Evolutionary conservation across 768 basidiomycete species (phyloP).

Genomic region (Boletus fagicola): DNA sequence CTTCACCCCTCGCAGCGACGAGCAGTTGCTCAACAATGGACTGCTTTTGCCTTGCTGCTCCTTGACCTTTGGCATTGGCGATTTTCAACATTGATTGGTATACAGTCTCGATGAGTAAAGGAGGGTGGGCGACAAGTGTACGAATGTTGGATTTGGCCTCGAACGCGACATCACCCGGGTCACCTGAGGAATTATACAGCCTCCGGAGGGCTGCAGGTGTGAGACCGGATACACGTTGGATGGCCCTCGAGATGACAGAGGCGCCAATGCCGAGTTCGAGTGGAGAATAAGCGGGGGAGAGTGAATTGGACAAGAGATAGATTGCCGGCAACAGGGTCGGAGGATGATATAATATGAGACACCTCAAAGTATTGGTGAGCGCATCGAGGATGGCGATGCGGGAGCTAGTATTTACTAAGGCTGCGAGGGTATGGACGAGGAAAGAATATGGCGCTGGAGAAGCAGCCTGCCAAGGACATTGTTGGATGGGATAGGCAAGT

Average conservation of each 20-base stretch:
- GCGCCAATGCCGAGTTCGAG: constrained; percentile 70
- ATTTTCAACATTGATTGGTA: constrained; percentile 70
- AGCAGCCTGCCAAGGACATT: constrained; percentile 41
- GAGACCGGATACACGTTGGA: constrained; percentile 72
- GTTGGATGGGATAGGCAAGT: constrained; percentile 40
- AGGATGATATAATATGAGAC: constrained; percentile 63
- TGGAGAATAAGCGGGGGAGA: constrained; percentile 70
- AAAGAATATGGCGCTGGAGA: constrained; percentile 65
- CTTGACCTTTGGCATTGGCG: constrained; percentile 65
- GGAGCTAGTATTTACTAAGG: constrained; percentile 66
- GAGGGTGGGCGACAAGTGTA: constrained; percentile 70
- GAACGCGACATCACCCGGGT: constrained; percentile 87
- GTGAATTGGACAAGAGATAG: constrained; percentile 79
- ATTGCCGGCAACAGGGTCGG: constrained; percentile 70
- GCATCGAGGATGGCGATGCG: constrained; percentile 66
- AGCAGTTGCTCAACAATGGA: constrained; percentile 77
- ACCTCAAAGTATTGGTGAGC: constrained; percentile 72
- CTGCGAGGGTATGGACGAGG: constrained; percentile 60
- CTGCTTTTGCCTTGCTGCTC: constrained; percentile 74
- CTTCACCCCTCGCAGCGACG: constrained; percentile 83
- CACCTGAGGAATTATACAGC: constrained; percentile 73
- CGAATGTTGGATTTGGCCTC: constrained; percentile 75
- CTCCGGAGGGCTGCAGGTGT: constrained; percentile 54
- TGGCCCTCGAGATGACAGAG: constrained; percentile 64
- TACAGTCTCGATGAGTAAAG: constrained; percentile 61